A percentile compares a stretch with the other conserved stretches of the same genome.
These are phyloP conservation scores for Biscutella laevigata DNA, from an alignment of 441 rosid species.

Conservation along the genomic window DNA sequence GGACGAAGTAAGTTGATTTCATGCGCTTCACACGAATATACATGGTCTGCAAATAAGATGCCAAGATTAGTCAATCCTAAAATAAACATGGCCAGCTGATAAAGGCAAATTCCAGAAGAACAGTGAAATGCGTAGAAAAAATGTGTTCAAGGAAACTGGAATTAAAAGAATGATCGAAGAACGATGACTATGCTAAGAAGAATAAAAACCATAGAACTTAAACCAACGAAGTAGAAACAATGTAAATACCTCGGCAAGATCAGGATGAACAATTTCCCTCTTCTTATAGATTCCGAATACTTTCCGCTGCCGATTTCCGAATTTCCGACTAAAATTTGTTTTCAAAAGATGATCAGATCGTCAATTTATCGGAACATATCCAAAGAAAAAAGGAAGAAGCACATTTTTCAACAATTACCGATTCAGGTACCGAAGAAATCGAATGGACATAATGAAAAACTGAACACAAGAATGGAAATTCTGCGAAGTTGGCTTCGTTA, in stretches of 20 bases:
- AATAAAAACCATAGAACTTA: background rate
- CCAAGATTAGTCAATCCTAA: background rate
- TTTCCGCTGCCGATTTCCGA: constrained; percentile 5
- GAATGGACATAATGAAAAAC: too few relatives aligned
- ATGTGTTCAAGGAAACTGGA: background rate
- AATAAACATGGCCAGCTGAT: background rate
- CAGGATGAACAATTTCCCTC: constrained; percentile 15
- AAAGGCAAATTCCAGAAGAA: constrained; percentile 4
- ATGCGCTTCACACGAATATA: constrained; percentile 76
- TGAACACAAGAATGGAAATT: constrained; percentile 12
- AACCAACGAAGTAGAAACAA: background rate
- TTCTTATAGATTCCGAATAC: too few relatives aligned
- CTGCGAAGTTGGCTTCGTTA: background rate
- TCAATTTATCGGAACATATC: background rate
- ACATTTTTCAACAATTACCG: background rate
- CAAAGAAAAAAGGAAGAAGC: background rate
- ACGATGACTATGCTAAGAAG: background rate
- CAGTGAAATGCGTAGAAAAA: background rate
- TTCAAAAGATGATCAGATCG: background rate
- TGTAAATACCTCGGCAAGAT: constrained; percentile 14
- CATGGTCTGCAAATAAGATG: constrained; percentile 49
- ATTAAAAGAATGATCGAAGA: background rate
- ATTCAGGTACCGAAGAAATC: background rate
- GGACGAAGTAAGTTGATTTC: constrained; percentile 75
- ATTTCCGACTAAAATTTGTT: too few relatives aligned